Base-by-base conservation (phyloP, 441 rosid genomes). In the Pelargonium australe region DNA sequence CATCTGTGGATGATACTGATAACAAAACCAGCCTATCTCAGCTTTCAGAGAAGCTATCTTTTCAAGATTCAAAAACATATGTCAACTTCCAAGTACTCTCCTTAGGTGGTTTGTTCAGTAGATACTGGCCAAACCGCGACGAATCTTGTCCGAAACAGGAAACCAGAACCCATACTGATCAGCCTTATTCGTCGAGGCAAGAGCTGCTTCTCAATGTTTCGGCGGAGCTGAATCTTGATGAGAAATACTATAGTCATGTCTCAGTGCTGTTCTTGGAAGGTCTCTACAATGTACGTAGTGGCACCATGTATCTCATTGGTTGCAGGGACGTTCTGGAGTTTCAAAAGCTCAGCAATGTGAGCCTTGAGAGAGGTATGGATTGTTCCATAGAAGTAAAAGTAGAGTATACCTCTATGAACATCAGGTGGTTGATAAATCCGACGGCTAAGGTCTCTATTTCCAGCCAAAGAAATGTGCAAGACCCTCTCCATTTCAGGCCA, bases 221-320 rank as follows among this genome's bases (percentile, higher is more conserved):
- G 17, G 61, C 61, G 5, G n/a, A 55, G 61, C 14, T 55, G 7
- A 55, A n/a, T 17, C n/a, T 55, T n/a, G 17, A 17, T 55, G 61
- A 17, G 14, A 6, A 55, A 14, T 55, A n/a, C 7, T 14, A 5
- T 55, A 55, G 61, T n/a, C 61, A 55, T 55, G 7, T 55, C 6
- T 55, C 16, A 11, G 61, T 55, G 61, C 4, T 55, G 17, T 55
- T 12, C 61, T 9, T 55, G 61, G 61, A 55, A 55, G 61, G 61
- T 17, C 13, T 55, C 17, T 55, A 55, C 17, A 17, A 55, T 55
- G 5, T 17, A 55, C 19, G 1, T 14, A n/a, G 14, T 5, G 61
- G 61, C n/a, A 55, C n/a, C 3, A 55, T 55, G 61, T 55, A 55
- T n/a, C 17, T 14, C n/a, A n/a, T 55, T 55, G 61, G 61, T 11